Conservation (phyloP, 2,329 filamentous ascomycete genomes). For the Alternaria ventricosa region DNA sequence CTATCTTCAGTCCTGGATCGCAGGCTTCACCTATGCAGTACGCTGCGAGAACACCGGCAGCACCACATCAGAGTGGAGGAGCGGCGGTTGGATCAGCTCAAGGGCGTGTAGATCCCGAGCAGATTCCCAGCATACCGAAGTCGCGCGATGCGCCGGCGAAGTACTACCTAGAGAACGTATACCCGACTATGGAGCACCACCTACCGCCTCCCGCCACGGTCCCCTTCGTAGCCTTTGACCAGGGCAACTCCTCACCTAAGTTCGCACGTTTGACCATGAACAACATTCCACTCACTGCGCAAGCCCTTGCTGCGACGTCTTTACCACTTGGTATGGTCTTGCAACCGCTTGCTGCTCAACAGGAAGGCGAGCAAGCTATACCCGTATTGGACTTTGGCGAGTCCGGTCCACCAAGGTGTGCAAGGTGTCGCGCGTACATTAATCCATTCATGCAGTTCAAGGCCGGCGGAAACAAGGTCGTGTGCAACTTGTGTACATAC, state of each 20-base stretch:
- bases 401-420: conserved; percentile 84
- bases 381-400: conserved; percentile 97
- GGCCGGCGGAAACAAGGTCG: conserved; percentile 91
- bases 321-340: conserved; percentile 86
- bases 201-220: conserved; percentile 86
- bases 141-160: conserved; percentile 83
- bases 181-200: conserved; percentile 94
- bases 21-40: conserved; percentile 47
- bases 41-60: conserved; percentile 37
- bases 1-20: conserved; percentile 57
- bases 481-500: conserved; percentile 97
- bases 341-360: conserved; percentile 83
- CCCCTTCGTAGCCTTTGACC: conserved; percentile 92
- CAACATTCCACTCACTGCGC: conserved; percentile 83
- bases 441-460: conserved; percentile 99
- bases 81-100: conserved; percentile 66
- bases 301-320: conserved; percentile 79
- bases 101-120: conserved; percentile 83
- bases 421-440: conserved; percentile 93
- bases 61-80: conserved; percentile 34
- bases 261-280: conserved; percentile 91
- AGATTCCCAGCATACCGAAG: conserved; percentile 87
- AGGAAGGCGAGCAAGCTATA: conserved; percentile 84
- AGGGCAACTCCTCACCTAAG: conserved; percentile 96
- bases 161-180: conserved; percentile 85